Conservation (phyloP, 768 basidiomycete genomes). For the Myochromella boudieri region DNA sequence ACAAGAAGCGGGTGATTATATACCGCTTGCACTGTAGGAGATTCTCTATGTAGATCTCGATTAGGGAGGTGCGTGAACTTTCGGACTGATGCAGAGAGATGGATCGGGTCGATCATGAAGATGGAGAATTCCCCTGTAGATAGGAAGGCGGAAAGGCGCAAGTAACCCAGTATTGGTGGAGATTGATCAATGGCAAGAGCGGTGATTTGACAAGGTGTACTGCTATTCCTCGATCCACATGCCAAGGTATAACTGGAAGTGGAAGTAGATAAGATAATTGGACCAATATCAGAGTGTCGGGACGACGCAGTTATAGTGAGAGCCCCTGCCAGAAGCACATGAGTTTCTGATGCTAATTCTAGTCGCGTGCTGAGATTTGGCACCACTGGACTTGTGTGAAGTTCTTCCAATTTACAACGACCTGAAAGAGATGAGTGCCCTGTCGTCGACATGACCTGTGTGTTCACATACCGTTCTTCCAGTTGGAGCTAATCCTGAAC, state of each 20-base stretch:
- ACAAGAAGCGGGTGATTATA: slow-evolving; percentile 81
- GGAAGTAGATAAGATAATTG: slow-evolving; percentile 37
- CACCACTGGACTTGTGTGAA: slow-evolving; percentile 20
- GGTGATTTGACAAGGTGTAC: slow-evolving; percentile 46
- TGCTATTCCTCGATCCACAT: slow-evolving; percentile 38
- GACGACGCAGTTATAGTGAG: slow-evolving; percentile 61
- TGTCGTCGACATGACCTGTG: too few species aligned
- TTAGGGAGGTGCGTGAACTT: slow-evolving; percentile 50
- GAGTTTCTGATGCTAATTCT: slow-evolving; percentile 21
- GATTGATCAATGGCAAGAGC: slow-evolving; percentile 77
- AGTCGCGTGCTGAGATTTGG: slow-evolving; percentile 5
- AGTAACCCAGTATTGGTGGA: slow-evolving; percentile 40
- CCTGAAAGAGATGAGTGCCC: too few species aligned
- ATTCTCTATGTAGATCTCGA: slow-evolving; percentile 35
- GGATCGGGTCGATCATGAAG: slow-evolving; percentile 50
- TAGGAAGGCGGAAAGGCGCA: slow-evolving; percentile 59
- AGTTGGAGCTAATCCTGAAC: slow-evolving; percentile 83
- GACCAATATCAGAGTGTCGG: slow-evolving; percentile 30
- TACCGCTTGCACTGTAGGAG: slow-evolving; percentile 60
- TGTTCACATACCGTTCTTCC: slow-evolving; percentile 64
- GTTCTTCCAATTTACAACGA: slow-evolving; percentile 55
- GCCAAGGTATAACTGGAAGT: slow-evolving; percentile 37
- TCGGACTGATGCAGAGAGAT: slow-evolving; percentile 40
- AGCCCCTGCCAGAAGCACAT: slow-evolving; percentile 59
- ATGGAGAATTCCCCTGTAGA: slow-evolving; percentile 69